Evolutionary conservation across 352 stramenopile genomes (phyloP).

Genomic region (Globisporangium cederbergense): DNA sequence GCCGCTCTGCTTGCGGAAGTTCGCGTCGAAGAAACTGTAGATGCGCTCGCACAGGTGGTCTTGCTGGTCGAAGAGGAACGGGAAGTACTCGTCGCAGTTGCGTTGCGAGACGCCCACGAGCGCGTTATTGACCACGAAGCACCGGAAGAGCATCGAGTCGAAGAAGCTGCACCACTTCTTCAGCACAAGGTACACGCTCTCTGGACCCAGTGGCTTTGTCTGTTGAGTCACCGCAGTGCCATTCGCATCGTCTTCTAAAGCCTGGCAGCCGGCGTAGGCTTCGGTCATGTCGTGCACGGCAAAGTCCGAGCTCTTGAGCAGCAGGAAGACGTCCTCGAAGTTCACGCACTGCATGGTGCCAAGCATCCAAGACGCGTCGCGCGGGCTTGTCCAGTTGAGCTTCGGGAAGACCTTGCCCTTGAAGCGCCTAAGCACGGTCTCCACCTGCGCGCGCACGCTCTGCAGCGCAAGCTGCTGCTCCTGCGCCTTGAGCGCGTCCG

Average conservation of each 20-base stretch:
- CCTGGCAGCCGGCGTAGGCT: conserved; percentile 66
- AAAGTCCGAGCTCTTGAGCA: conserved; percentile 86
- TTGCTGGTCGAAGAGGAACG: conserved; percentile 81
- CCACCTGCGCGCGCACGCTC: conserved; percentile 52
- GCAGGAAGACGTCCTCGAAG: conserved; percentile 82
- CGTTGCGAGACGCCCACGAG: conserved; percentile 90
- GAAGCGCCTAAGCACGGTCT: conserved; percentile 58
- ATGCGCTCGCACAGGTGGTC: conserved; percentile 66
- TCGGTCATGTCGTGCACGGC: conserved; percentile 89
- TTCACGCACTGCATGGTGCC: conserved; percentile 69
- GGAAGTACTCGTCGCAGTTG: conserved; percentile 90
- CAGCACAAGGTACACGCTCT: conserved; percentile 79
- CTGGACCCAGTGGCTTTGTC: neutral
- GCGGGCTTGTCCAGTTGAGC: conserved; percentile 93
- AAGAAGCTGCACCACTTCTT: conserved; percentile 95
- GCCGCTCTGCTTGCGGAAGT: conserved; percentile 35
- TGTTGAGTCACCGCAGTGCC: neutral
- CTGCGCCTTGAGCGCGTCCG: conserved; percentile 23
- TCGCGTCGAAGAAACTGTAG: conserved; percentile 52
- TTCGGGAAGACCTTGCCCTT: conserved; percentile 85
- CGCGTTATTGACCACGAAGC: conserved; percentile 83
- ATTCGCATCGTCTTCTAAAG: conserved; percentile 16
- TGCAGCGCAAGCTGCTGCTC: conserved; percentile 33
- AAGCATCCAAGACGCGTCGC: conserved; percentile 92
- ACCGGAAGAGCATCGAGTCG: conserved; percentile 95